These are phyloP conservation scores for Eucalyptus pauciflora DNA, from an alignment of 345 rosid genomes.

Conservation along the genomic window DNA sequence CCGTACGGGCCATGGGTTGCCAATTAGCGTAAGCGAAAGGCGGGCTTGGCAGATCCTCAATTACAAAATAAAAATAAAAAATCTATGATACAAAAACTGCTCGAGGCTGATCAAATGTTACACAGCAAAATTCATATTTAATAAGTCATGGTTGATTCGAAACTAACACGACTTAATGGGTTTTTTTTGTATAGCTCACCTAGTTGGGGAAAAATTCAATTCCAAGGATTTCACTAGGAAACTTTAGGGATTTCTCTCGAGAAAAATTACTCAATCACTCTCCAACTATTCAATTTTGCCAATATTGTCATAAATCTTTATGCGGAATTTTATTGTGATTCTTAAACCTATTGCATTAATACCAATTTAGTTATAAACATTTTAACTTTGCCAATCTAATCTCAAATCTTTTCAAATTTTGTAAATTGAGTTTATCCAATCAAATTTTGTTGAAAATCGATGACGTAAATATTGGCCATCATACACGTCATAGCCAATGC, in stretches of 20 bases:
- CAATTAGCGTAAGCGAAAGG: too few relatives aligned
- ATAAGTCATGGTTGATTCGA: background rate
- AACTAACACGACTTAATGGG: background rate
- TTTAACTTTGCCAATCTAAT: too few relatives aligned
- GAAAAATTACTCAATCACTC: background rate
- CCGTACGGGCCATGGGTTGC: too few relatives aligned
- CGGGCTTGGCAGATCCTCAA: too few relatives aligned
- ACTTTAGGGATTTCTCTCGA: background rate
- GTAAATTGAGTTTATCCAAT: too few relatives aligned
- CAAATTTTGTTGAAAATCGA: too few relatives aligned
- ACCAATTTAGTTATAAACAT: accelerated
- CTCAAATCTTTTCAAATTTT: too few relatives aligned
- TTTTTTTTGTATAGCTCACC: background rate
- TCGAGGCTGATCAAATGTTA: background rate
- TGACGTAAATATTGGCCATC: too few relatives aligned
- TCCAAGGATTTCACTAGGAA: background rate
- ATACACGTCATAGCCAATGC: accelerated
- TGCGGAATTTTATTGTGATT: accelerated
- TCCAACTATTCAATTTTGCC: background rate
- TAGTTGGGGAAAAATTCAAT: background rate
- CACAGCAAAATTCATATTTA: background rate
- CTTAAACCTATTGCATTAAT: background rate
- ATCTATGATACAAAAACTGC: background rate
- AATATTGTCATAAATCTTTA: background rate
- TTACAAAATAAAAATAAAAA: background rate